phyloP scores from a whole-genome alignment of 139 green algal species.

The Eudorina sp. region DNA sequence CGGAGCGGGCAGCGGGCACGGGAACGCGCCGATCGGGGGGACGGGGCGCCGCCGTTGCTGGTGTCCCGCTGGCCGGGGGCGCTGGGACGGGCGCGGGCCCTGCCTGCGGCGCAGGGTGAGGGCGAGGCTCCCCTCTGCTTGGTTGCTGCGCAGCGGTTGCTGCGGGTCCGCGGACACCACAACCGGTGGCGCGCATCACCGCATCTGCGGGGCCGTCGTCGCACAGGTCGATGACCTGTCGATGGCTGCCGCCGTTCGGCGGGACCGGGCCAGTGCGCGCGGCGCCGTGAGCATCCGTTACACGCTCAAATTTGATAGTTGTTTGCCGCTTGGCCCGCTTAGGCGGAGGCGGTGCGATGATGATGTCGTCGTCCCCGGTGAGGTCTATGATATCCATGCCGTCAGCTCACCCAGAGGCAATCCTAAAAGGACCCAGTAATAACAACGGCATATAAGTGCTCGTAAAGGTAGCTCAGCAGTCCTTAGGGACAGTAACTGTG shows the following conservation, averaged over 20 bases:
- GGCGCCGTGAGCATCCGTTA: too few relatives aligned
- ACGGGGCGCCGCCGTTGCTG: background rate
- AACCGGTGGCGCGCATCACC: too few relatives aligned
- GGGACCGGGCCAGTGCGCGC: background rate
- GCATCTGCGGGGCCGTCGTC: background rate
- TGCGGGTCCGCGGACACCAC: too few relatives aligned
- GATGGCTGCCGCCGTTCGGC: background rate
- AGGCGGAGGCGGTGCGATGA: background rate
- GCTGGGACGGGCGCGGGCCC: background rate
- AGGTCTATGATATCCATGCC: slow-evolving; percentile 17
- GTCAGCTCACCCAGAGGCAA: too few relatives aligned
- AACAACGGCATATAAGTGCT: too few relatives aligned
- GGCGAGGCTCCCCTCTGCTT: background rate
- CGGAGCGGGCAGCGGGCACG: background rate
- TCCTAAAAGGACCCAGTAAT: background rate
- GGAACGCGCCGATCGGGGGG: too few relatives aligned
- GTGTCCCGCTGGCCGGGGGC: background rate
- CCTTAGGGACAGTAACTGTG: too few relatives aligned
- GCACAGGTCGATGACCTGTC: background rate
- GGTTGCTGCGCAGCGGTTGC: too few relatives aligned
- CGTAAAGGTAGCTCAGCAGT: too few relatives aligned
- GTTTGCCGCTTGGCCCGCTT: background rate
- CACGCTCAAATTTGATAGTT: background rate
- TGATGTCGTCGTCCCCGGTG: background rate
- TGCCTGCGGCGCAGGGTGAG: background rate